A percentile compares a stretch with the other conserved stretches of the same genome.
These are phyloP conservation scores for Acanthamoeba healyi DNA, from an alignment of 208 protist species.

Conservation along the genomic window DNA sequence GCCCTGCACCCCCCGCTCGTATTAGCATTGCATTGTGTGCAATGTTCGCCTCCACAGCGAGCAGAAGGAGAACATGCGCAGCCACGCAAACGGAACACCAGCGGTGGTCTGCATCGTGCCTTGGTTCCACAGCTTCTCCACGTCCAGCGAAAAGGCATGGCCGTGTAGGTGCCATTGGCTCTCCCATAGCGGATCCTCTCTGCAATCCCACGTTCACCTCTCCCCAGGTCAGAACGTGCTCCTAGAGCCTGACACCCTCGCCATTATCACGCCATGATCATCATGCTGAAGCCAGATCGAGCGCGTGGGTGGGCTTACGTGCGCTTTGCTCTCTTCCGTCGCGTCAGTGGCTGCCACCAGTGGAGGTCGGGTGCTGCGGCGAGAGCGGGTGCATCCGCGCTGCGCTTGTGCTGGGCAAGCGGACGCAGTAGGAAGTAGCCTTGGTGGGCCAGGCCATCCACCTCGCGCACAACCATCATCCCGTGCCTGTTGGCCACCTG, in stretches of 20 bases:
- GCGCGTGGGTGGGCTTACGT: background rate
- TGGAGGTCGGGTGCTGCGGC: background rate
- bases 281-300: too few species aligned
- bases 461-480: background rate
- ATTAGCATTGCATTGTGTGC: too few species aligned
- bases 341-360: background rate
- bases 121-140: conserved; percentile 40
- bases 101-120: background rate
- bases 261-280: too few species aligned
- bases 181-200: conserved; percentile 22
- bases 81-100: too few species aligned
- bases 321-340: background rate
- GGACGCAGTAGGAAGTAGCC: background rate
- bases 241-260: too few species aligned
- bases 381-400: background rate
- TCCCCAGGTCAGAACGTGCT: too few species aligned
- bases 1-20: background rate
- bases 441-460: background rate
- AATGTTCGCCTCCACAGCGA: too few species aligned
- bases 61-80: too few species aligned
- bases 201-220: too few species aligned
- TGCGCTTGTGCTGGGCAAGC: background rate
- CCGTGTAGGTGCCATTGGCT: conserved; percentile 60
- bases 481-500: background rate
- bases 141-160: background rate